Base-by-base conservation (phyloP, 2,329 filamentous ascomycete species). In the Ophiostoma quercus region DNA sequence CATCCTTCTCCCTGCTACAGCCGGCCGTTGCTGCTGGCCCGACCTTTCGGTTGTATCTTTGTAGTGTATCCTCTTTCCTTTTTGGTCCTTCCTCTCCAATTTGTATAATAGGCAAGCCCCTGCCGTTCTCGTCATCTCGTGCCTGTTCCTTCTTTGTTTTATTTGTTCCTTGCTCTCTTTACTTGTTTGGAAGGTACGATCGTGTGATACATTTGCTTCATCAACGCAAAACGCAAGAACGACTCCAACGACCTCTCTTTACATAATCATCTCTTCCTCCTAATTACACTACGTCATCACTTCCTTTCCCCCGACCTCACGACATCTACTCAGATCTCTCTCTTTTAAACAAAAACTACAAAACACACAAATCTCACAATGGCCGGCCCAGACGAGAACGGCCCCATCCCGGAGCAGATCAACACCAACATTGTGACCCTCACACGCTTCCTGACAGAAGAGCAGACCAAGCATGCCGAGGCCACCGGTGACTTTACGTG, bases 401-500 rank as follows among this genome's bases (percentile, higher is more conserved):
- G 79, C 74, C 81, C 73, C 83, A 87, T 74, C 75, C 84, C 84
- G 75, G 92, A 96, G 83, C 90, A 90, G 79, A 89, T 99, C 83
- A 97, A 98, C 85, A 96, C 92, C 73, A 88, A 97, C 80, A 98
- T 99, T 78, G 86, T 98, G 78, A 98, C 95, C 69, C 88, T 99
- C 76, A 97, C 95, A 60, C 88, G 95, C 73, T 97, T 95, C 85
- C 86, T 99, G 76, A 98, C 93, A 39, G 95, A 99, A 83, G 94
- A 97, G 83, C 95, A 99, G 80, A 82, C 85, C 73, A 97, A 97
- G 81, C 89, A 96, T 82, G 90, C 90, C 78, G 93, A 98, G 79
- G 95, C 95, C 69, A 97, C 94, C 16, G 95, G 95, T 83, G 95
- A 99, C 83, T 99, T 99, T 82, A 99, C 95, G 92, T 97, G 85